phyloP scores from a whole-genome alignment of 1,284 basidiomycete genomes.

The Porphyrellus sp. region DNA sequence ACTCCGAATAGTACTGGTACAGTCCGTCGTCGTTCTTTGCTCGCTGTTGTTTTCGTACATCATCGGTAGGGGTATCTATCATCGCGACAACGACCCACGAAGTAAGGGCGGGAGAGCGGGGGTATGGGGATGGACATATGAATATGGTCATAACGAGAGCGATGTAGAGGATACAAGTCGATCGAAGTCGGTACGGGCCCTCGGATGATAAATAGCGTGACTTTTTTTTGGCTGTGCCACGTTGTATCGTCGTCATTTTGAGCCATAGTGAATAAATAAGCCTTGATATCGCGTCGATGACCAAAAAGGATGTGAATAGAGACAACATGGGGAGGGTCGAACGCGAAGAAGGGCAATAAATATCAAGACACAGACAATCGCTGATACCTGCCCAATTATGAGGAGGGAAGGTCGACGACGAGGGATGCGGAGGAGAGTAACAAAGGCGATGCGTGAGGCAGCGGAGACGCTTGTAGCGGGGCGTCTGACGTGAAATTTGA shows the following conservation, averaged over 20 bases:
- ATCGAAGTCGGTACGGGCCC: slow-evolving; percentile 11
- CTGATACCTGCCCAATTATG: slow-evolving; percentile 10
- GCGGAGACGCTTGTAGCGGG: slow-evolving; percentile 26
- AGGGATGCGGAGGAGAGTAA: slow-evolving; percentile 23
- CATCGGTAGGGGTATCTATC: slow-evolving; percentile 33
- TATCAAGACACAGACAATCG: slow-evolving; percentile 21
- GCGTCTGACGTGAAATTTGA: slow-evolving; percentile 29
- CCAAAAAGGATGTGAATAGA: slow-evolving; percentile 10
- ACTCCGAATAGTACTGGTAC: slow-evolving; percentile 34
- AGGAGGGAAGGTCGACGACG: slow-evolving; percentile 20
- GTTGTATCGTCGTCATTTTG: slow-evolving; percentile 30
- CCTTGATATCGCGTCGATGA: slow-evolving; percentile 20
- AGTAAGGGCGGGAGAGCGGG: slow-evolving; percentile 8
- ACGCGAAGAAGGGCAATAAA: slow-evolving; percentile 33
- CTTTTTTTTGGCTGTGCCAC: slow-evolving; percentile 20
- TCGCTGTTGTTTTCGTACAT: slow-evolving; percentile 30
- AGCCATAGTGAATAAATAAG: slow-evolving; percentile 31
- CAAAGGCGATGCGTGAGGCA: slow-evolving; percentile 28
- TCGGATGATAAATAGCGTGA: slow-evolving; percentile 33
- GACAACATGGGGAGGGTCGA: slow-evolving; percentile 8
- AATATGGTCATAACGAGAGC: slow-evolving; percentile 28
- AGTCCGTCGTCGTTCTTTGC: slow-evolving; percentile 32
- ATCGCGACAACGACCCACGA: slow-evolving; percentile 33
- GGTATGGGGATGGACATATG: slow-evolving; percentile 25
- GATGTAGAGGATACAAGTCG: slow-evolving; percentile 34